Conservation (phyloP, 192 early-diverging fungal genomes). For the Backusella macrospora region DNA sequence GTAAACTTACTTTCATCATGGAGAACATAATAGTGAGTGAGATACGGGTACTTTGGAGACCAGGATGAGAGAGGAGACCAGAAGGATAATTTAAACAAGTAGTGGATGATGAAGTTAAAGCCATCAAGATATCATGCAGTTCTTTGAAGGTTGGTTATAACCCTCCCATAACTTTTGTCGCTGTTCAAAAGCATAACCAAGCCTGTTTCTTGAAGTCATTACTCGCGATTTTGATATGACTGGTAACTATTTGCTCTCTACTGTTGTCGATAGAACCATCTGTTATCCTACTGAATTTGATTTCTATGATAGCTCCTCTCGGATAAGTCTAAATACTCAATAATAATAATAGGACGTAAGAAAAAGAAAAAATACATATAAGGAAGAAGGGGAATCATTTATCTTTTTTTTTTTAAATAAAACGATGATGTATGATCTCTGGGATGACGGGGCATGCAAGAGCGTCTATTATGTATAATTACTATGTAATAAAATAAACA, state of each 20-base stretch:
- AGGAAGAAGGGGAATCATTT: too few relatives aligned
- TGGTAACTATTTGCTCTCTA: slow-evolving; percentile 85
- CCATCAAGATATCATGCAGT: slow-evolving; percentile 55
- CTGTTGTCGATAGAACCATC: slow-evolving; percentile 72
- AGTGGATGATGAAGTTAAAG: slow-evolving; percentile 67
- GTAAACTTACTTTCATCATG: slow-evolving; percentile 85
- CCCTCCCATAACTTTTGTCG: slow-evolving; percentile 81
- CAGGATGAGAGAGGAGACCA: slow-evolving; percentile 87
- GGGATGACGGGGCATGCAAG: too few relatives aligned
- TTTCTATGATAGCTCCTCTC: too few relatives aligned
- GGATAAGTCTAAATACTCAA: too few relatives aligned
- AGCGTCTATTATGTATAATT: too few relatives aligned
- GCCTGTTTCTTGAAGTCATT: slow-evolving; percentile 83
- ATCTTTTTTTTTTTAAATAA: too few relatives aligned
- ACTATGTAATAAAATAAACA: too few relatives aligned
- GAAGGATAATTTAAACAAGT: slow-evolving; percentile 86
- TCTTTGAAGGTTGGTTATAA: slow-evolving; percentile 68
- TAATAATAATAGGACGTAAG: too few relatives aligned
- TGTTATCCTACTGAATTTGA: slow-evolving; percentile 84
- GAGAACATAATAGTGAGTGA: slow-evolving; percentile 90
- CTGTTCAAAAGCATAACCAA: slow-evolving; percentile 91
- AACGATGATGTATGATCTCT: too few relatives aligned
- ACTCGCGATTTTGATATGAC: slow-evolving; percentile 63
- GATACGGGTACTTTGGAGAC: slow-evolving; percentile 92
- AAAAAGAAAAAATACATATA: too few relatives aligned